Base-by-base conservation (phyloP, 139 green algal species). In the Chlamydomonas asymmetrica region DNA sequence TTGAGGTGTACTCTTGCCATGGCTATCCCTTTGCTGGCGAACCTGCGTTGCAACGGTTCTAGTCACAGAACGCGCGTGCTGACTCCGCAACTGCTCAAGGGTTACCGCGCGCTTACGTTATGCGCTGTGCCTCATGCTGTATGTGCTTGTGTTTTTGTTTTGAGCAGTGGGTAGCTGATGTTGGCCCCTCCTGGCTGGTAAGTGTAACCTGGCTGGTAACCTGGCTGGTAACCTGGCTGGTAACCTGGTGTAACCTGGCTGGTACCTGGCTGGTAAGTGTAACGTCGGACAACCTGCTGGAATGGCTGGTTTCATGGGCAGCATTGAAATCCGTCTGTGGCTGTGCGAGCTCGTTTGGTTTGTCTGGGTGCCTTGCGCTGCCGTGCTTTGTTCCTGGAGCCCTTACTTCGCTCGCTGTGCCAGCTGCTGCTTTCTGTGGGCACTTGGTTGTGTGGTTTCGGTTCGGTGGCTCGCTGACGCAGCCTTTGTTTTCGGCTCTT, bases 91-190 rank as follows among this genome's bases (percentile, higher is more conserved):
- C n/a, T n/a, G n/a, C n/a, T n/a, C n/a, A n/a, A n/a, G n/a, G n/a
- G n/a, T n/a, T n/a, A n/a, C n/a, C n/a, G n/a, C n/a, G n/a, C n/a
- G n/a, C n/a, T n/a, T n/a, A n/a, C n/a, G n/a, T n/a, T n/a, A n/a
- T n/a, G n/a, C n/a, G n/a, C n/a, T n/a, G n/a, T n/a, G n/a, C n/a
- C n/a, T n/a, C n/a, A n/a, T n/a, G n/a, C n/a, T n/a, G n/a, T n/a
- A n/a, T n/a, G n/a, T 16, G 13, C 57, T 20, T 66, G 65, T 25
- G 63, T 50, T 57, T 22, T 76, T 32, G 31, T 75, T 9, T 61
- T 64, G 3, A 70, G 59, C n/a, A n/a, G 73, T 91, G n/a, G 89
- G 89, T 8, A 85, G 71, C 81, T 93, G 89, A 88, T 93, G 89
- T 76, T 92, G 83, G 84, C 88, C 88, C 20, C 71, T 93, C 43